phyloP scores from a whole-genome alignment of 2,329 filamentous ascomycete species.

The Sclerotinia sclerotiorum region DNA sequence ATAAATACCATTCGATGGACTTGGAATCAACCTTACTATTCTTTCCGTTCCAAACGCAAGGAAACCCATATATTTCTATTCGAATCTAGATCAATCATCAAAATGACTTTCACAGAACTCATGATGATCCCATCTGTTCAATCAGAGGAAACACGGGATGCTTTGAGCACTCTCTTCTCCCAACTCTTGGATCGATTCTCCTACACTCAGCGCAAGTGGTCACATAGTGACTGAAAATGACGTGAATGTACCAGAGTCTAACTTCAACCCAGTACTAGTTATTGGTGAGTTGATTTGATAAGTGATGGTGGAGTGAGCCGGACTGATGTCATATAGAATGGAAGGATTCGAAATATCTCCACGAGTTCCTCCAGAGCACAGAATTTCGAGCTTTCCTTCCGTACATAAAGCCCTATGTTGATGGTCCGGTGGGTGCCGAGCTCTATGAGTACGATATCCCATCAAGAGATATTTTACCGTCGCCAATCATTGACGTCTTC shows the following conservation, averaged over 20 bases:
- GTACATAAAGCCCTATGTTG: neutral
- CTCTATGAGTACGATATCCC: conserved; percentile 8
- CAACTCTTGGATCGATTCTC: neutral
- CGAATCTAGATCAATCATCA: neutral
- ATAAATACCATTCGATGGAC: neutral
- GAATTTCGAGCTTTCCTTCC: neutral
- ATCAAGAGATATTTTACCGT: conserved; percentile 8
- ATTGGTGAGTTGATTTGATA: neutral
- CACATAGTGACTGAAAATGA: neutral
- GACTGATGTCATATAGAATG: conserved; percentile 7
- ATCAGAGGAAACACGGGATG: neutral
- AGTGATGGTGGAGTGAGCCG: too few relatives aligned
- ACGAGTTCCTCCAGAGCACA: neutral
- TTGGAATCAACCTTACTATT: neutral
- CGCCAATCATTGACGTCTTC: conserved; percentile 7
- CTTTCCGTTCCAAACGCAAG: neutral
- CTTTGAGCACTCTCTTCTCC: neutral
- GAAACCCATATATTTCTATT: neutral
- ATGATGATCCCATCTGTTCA: neutral
- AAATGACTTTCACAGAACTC: conserved; percentile 14
- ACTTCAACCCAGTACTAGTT: neutral
- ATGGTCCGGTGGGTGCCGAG: neutral
- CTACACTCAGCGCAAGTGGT: neutral
- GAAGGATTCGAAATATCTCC: neutral
- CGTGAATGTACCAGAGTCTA: neutral